Conservation (phyloP, 1,284 basidiomycete species). For the Chiua sp. region DNA sequence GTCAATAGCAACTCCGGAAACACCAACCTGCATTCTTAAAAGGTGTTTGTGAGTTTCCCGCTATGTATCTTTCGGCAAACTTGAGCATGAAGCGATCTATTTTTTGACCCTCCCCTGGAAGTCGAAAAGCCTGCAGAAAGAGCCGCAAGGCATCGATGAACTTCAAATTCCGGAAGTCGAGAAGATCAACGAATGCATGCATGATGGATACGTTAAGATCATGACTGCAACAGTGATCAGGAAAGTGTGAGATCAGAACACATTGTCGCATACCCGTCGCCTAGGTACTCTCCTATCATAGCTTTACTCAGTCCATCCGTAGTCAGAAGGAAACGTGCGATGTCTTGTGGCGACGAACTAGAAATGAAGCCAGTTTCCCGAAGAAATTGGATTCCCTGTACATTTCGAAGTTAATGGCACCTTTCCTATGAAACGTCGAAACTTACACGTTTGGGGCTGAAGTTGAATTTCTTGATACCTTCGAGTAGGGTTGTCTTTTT, state of each 20-base stretch:
- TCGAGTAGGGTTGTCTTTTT: constrained; percentile 96
- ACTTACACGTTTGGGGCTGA: constrained; percentile 90
- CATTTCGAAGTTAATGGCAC: constrained; percentile 8
- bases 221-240: constrained; percentile 57
- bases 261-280: constrained; percentile 78
- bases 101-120: constrained; percentile 96
- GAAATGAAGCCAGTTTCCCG: constrained; percentile 91
- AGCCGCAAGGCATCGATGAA: constrained; percentile 90
- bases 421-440: not conserved
- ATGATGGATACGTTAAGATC: constrained; percentile 89
- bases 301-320: constrained; percentile 96
- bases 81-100: constrained; percentile 99
- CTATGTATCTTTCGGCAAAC: constrained; percentile 95
- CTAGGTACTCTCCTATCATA: constrained; percentile 98
- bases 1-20: not conserved
- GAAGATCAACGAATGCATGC: constrained; percentile 94
- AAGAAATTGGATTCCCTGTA: constrained; percentile 88
- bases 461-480: constrained; percentile 98
- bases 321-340: constrained; percentile 87
- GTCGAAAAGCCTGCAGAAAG: constrained; percentile 92
- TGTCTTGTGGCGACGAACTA: constrained; percentile 75
- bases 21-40: constrained; percentile 82
- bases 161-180: constrained; percentile 81
- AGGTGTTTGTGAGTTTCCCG: constrained; percentile 78
- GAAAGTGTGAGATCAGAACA: not conserved